Conservation (phyloP, 1,284 basidiomycete genomes). For the Ustilago sp. region DNA sequence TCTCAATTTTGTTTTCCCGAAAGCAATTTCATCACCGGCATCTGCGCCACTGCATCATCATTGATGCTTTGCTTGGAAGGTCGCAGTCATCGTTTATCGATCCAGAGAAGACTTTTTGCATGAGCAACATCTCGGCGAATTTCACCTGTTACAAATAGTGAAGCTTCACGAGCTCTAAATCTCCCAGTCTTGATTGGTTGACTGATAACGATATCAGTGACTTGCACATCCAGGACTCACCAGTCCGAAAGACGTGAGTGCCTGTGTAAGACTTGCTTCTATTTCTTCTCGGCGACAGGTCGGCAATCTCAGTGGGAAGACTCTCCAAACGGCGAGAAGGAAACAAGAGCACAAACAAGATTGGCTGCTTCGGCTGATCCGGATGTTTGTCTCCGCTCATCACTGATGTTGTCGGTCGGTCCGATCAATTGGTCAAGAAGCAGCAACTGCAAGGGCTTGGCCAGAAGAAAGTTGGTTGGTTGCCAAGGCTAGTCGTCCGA, state of each 20-base stretch:
- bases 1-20: conserved; percentile 5
- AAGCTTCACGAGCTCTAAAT: conserved; percentile 20
- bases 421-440: background rate
- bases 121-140: conserved; percentile 19
- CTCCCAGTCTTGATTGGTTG: conserved; percentile 28
- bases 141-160: conserved; percentile 12
- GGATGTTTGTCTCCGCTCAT: conserved; percentile 9
- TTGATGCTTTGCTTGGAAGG: background rate
- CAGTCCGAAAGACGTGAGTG: conserved; percentile 1
- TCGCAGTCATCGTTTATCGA: conserved; percentile 33
- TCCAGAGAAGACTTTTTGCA: conserved; percentile 12
- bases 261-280: background rate
- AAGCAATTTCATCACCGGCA: conserved; percentile 6
- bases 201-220: conserved; percentile 17
- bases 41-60: conserved; percentile 8
- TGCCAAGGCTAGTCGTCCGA: background rate
- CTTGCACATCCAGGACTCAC: conserved; percentile 15
- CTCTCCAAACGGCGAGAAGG: background rate
- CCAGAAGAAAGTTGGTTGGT: background rate
- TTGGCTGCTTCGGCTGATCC: conserved; percentile 19
- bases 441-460: background rate
- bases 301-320: conserved; percentile 11
- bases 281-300: conserved; percentile 12
- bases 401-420: conserved; percentile 1
- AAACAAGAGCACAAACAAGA: background rate